A percentile compares a stretch with the other conserved stretches of the same genome.
These are phyloP conservation scores for Perkinsela sp. DNA, from an alignment of 208 protist genomes.

Conservation along the genomic window DNA sequence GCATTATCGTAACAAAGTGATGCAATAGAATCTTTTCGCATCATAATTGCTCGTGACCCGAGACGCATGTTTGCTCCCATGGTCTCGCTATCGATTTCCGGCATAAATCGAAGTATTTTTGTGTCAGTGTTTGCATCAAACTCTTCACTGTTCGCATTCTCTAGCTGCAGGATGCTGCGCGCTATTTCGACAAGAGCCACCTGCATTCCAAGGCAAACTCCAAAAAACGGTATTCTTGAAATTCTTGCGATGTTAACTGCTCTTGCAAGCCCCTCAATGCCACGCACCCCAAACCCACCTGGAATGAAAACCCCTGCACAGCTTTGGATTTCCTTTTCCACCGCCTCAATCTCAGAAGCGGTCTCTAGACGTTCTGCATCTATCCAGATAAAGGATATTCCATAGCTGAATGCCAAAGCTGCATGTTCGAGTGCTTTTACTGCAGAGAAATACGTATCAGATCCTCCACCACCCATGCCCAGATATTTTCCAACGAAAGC, in stretches of 20 bases:
- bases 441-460: slow-evolving; percentile 91
- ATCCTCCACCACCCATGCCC: slow-evolving; percentile 16
- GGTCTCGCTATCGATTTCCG: slow-evolving; percentile 66
- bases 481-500: slow-evolving; percentile 95
- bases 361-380: slow-evolving; percentile 47
- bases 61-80: slow-evolving; percentile 98
- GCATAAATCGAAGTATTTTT: slow-evolving; percentile 84
- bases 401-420: slow-evolving; percentile 48
- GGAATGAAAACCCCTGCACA: slow-evolving; percentile 88
- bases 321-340: slow-evolving; percentile 26
- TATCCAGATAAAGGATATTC: slow-evolving; percentile 79
- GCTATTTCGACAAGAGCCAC: slow-evolving; percentile 75
- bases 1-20: slow-evolving; percentile 48
- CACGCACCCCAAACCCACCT: slow-evolving; percentile 89
- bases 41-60: slow-evolving; percentile 54
- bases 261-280: slow-evolving; percentile 81
- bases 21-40: slow-evolving; percentile 24
- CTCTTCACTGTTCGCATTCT: slow-evolving; percentile 74
- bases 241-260: slow-evolving; percentile 75
- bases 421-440: slow-evolving; percentile 86
- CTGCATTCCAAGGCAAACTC: slow-evolving; percentile 97
- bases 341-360: slow-evolving; percentile 11
- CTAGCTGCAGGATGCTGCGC: slow-evolving; percentile 65
- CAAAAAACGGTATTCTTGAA: slow-evolving; percentile 82
- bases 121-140: slow-evolving; percentile 36